Evolutionary conservation across 2,329 filamentous ascomycete species (phyloP), one percentile per base, ranked within the genome.

Genomic region (Fusarium hostae): DNA sequence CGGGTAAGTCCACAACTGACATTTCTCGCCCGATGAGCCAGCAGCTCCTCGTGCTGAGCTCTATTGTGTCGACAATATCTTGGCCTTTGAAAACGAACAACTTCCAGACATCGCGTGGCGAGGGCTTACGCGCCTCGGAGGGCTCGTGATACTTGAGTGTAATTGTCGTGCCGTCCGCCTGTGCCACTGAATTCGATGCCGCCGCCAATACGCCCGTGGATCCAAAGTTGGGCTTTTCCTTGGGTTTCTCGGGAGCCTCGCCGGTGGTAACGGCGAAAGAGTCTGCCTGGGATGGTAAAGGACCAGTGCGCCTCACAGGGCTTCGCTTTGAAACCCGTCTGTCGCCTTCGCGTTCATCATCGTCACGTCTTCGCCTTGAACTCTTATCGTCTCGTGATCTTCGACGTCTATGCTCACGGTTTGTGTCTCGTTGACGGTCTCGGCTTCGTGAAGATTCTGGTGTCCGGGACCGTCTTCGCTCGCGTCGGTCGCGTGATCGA

Each of bases 81-180:
- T 87, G 81, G 15, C 90, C 93, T 78, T 97, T 97, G 87, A 99
- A 99, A 26, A 98, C 88, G 79, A 97, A 98, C 51, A 99, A 85
- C 66, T 93, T 93, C 95, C 95, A 99, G 63, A 89, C 84, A 74
- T 96, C 90, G 59, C 90, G 91, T 2, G 91, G 78, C 0, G 95
- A 87, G 0, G 96, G 94, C 75, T 97, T 97, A 65, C 96, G 92
- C 54, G 95, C 94, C 84, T 99, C 96, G 15, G 94, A 84, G 3
- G 96, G 96, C 82, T 99, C 96, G 83, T 98, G 93, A 81, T 99
- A 99, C 84, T 98, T 98, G 50, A 99, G 88, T 6, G 94, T 90
- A 59, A 97, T 90, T 26, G 88, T 87, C 6, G 90, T 92, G 63
- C 93, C 94, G 76, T 90, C 90, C 30, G 89, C 89, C 70, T 97